Base-by-base conservation (phyloP, 1,284 basidiomycete species). In the Trichosporon asahii region DNA sequence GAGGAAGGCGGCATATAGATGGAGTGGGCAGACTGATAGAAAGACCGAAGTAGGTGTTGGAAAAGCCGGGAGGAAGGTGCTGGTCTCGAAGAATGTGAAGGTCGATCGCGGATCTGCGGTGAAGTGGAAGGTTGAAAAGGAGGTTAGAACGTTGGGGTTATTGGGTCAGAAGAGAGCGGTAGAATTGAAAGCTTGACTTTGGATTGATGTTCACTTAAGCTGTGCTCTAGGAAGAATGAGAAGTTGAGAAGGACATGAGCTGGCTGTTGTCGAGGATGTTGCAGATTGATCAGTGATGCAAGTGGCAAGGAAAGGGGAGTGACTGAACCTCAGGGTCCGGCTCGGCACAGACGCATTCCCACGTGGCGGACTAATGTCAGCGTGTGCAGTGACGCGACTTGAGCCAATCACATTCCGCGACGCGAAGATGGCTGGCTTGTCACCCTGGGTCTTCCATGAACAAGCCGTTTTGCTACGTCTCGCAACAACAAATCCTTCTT, bases 401-500 rank as follows among this genome's bases (percentile, higher is more conserved):
- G 8, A 25, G 21, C 49, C 49, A 53, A 53, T 53, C 49, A 53
- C 49, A 53, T 21, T 21, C 21, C 49, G n/a, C 11, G 11, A 25
- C 49, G 49, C 49, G 49, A 53, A 53, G 49, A 53, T 53, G 49
- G 49, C 49, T 53, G 49, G 49, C 49, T 9, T 18, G 21, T 9
- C n/a, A 2, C 49, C 49, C 49, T 53, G 49, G 49, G 49, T 23
- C 49, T 53, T 53, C 49, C 49, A 53, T 53, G 49, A 53, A 53
- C 49, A 18, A 4, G 4, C 15, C 49, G 15, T 18, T 53, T 53
- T 53, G 49, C 49, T 23, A 21, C n/a, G 23, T 6, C 49, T 53
- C 12, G 15, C 49, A 53, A 53, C 49, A 53, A 53, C 49, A 53
- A 53, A 53, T 64, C 64, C 35, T 64, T 53, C 49, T 53, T 53